Percentiles rank a stretch among this genome's conserved stretches.
Conservation (phyloP, 2,329 filamentous ascomycete species). For the Epichloe elymi region DNA sequence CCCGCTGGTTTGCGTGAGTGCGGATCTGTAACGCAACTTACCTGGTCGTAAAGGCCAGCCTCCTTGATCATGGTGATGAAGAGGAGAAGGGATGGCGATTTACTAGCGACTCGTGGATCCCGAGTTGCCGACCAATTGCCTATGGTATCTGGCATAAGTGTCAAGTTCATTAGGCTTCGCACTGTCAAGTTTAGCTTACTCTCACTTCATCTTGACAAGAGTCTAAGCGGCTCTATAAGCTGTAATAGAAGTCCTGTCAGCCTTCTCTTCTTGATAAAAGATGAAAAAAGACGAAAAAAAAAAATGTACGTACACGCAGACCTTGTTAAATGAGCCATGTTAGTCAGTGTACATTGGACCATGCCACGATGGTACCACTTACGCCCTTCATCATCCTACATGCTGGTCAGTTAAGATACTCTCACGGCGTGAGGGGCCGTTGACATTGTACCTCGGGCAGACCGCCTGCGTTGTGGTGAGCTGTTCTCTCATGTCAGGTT, state of each 20-base stretch:
- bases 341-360: too few species aligned
- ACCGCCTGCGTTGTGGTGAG: constrained; percentile 52
- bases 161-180: too few species aligned
- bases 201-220: too few species aligned
- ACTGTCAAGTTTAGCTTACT: too few species aligned
- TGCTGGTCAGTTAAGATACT: background rate
- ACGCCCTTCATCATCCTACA: constrained; percentile 31
- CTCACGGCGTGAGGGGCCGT: constrained; percentile 11
- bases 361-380: constrained; percentile 1
- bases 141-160: too few species aligned
- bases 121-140: too few species aligned
- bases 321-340: background rate
- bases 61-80: constrained; percentile 64
- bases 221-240: too few species aligned
- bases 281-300: background rate
- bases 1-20: too few species aligned
- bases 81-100: constrained; percentile 19
- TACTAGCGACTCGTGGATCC: too few species aligned
- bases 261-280: too few species aligned
- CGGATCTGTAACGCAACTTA: constrained; percentile 4
- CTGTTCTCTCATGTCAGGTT: too few species aligned
- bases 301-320: background rate
- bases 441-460: constrained; percentile 44
- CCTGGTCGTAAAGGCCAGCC: constrained; percentile 57
- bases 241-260: background rate